Evolutionary conservation across 2,329 filamentous ascomycete genomes (phyloP).

Genomic region (Pyricularia sp.): DNA sequence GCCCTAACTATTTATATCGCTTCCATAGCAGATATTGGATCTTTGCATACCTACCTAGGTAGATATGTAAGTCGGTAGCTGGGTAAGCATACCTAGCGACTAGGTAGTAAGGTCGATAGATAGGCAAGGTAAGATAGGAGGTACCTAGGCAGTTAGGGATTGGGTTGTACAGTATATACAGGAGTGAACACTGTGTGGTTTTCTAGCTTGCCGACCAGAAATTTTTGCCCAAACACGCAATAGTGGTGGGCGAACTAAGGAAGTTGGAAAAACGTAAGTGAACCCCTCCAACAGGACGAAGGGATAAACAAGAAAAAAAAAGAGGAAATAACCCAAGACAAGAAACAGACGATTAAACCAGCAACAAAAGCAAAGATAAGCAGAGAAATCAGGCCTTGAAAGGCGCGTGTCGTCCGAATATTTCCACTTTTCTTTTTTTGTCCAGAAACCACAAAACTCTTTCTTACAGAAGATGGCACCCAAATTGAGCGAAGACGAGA

Average conservation of each 20-base stretch:
- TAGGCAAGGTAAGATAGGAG: too few relatives aligned
- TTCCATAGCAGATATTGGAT: too few relatives aligned
- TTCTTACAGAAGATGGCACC: conserved; percentile 29
- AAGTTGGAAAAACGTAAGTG: too few relatives aligned
- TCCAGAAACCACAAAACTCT: conserved; percentile 5
- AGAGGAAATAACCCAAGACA: not conserved
- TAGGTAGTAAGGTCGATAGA: too few relatives aligned
- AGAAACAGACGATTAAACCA: not conserved
- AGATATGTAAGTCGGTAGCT: too few relatives aligned
- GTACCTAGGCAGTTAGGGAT: too few relatives aligned
- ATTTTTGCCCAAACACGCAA: not conserved
- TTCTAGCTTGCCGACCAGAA: not conserved
- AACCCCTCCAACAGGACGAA: not conserved
- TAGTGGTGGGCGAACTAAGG: too few relatives aligned
- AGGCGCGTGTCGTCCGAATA: not conserved
- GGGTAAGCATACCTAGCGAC: too few relatives aligned
- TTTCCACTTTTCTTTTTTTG: not conserved
- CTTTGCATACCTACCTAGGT: too few relatives aligned
- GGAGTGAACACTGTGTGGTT: not conserved
- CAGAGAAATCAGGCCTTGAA: not conserved
- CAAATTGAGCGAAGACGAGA: conserved; percentile 63
- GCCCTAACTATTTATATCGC: too few relatives aligned
- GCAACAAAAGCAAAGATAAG: not conserved
- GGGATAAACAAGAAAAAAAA: not conserved
- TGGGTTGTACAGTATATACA: not conserved